These are phyloP conservation scores for Mycena chlorophos DNA, from an alignment of 768 basidiomycete genomes.

Conservation along the genomic window DNA sequence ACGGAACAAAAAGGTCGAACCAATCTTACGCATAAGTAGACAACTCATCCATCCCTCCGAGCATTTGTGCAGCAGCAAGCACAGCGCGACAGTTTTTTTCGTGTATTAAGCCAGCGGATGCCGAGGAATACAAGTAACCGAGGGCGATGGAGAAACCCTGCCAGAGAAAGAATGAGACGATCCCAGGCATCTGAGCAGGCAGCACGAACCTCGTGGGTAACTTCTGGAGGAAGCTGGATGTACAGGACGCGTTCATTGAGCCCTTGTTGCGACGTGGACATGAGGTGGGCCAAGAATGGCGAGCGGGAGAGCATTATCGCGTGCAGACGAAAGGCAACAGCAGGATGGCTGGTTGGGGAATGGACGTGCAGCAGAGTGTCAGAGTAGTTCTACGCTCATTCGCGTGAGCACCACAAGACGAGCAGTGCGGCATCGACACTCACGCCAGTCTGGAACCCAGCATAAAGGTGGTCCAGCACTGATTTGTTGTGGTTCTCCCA, in stretches of 20 bases:
- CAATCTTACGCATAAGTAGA: slow-evolving; percentile 61
- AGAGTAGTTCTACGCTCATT: slow-evolving; percentile 65
- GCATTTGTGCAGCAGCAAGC: slow-evolving; percentile 79
- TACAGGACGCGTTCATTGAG: slow-evolving; percentile 60
- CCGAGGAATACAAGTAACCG: slow-evolving; percentile 77
- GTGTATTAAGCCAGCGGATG: slow-evolving; percentile 63
- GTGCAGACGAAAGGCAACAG: slow-evolving; percentile 70
- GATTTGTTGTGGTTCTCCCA: slow-evolving; percentile 72
- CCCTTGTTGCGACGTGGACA: slow-evolving; percentile 73
- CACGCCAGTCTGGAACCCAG: slow-evolving; percentile 82
- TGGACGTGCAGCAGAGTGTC: slow-evolving; percentile 82
- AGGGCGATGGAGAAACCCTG: slow-evolving; percentile 45
- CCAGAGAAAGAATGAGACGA: not conserved
- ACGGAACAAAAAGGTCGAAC: not conserved
- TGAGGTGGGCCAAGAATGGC: slow-evolving; percentile 83
- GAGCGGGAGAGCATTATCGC: slow-evolving; percentile 86
- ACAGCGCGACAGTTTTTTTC: slow-evolving; percentile 83
- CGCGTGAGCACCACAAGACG: slow-evolving; percentile 5
- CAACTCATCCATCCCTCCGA: slow-evolving; percentile 87
- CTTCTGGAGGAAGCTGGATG: slow-evolving; percentile 76
- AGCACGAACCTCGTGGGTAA: slow-evolving; percentile 75
- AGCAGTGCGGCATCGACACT: no score
- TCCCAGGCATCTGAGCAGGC: slow-evolving; percentile 19
- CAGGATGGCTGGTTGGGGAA: slow-evolving; percentile 42
- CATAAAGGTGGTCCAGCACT: slow-evolving; percentile 75